Conservation (phyloP, 306 rosid genomes). For the Begonia loranthoides region DNA sequence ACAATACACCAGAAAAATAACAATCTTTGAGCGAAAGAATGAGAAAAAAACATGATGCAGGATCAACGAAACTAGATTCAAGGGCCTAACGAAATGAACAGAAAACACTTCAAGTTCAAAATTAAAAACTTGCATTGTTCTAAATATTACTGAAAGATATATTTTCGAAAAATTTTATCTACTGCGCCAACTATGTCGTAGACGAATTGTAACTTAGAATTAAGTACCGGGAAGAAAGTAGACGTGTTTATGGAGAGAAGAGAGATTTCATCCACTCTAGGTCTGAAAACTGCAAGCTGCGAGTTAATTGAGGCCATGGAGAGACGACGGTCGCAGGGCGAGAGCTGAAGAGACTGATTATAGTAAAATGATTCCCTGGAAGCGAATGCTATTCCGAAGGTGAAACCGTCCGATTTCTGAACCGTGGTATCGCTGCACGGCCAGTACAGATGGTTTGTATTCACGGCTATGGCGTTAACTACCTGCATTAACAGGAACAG, state of each 20-base stretch:
- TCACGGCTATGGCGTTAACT: constrained; percentile 9
- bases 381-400: constrained; percentile 56
- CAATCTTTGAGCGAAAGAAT: too few relatives aligned
- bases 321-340: constrained; percentile 65
- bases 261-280: constrained; percentile 66
- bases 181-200: too few relatives aligned
- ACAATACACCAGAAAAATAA: too few relatives aligned
- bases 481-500: neutral
- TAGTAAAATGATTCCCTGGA: constrained; percentile 31
- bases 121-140: too few relatives aligned
- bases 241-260: constrained; percentile 54
- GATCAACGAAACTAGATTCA: too few relatives aligned
- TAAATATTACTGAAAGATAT: too few relatives aligned
- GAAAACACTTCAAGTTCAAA: too few relatives aligned
- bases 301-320: constrained; percentile 36
- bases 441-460: constrained; percentile 38
- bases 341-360: constrained; percentile 45
- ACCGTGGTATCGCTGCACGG: constrained; percentile 53
- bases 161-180: too few relatives aligned
- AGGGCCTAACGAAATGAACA: too few relatives aligned
- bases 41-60: too few relatives aligned
- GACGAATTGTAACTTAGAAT: too few relatives aligned
- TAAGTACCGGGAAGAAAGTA: constrained; percentile 36
- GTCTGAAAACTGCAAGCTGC: constrained; percentile 47
- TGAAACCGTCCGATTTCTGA: constrained; percentile 64